phyloP scores from a whole-genome alignment of 176 grass and related monocot species.

The Oryza glumipatula region DNA sequence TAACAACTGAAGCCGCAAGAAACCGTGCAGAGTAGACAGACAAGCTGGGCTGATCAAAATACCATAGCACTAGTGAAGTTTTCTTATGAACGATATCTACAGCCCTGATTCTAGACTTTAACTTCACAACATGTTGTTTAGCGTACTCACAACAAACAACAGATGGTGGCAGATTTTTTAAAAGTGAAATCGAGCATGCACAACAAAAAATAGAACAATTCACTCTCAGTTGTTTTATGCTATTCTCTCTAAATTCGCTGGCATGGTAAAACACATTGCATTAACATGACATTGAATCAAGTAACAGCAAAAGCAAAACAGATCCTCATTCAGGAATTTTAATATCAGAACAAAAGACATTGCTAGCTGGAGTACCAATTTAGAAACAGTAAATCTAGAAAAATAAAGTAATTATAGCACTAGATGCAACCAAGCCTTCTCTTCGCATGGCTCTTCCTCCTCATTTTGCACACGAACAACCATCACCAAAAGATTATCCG shows the following conservation, averaged over 20 bases:
- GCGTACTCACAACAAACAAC: not conserved
- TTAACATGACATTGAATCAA: not conserved
- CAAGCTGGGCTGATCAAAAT: no score
- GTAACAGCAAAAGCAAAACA: not conserved
- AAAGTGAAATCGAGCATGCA: not conserved
- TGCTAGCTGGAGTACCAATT: not conserved
- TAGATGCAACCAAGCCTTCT: not conserved
- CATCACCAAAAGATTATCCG: not conserved
- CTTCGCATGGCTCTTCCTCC: not conserved
- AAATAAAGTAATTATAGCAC: not conserved
- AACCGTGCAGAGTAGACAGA: no score
- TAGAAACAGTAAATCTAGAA: not conserved
- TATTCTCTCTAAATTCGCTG: not conserved
- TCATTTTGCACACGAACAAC: not conserved
- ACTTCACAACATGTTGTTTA: not conserved
- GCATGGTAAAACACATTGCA: not conserved
- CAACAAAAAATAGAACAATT: slow-evolving; percentile 4
- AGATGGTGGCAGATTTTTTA: not conserved
- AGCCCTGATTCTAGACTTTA: not conserved
- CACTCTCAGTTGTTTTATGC: not conserved
- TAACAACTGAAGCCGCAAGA: no score
- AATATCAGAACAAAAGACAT: not conserved
- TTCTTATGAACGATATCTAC: not conserved
- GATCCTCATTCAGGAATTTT: not conserved
- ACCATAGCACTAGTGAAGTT: not conserved